Base-by-base conservation (phyloP, 1,139 yeast genomes). In the Zygoascus hellenicus region DNA sequence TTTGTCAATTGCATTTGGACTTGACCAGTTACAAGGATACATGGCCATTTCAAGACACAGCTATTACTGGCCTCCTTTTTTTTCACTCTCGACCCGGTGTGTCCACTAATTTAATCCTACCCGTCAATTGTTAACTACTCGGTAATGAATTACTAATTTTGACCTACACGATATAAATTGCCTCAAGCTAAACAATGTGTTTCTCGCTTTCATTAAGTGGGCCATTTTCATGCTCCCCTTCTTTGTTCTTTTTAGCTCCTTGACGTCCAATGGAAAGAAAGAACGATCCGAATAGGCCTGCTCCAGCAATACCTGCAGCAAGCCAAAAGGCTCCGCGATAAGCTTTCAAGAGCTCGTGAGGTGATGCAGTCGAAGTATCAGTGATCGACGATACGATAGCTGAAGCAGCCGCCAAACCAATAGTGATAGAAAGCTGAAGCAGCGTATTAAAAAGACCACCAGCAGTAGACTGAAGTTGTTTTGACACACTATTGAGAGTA, bases 401-500 rank as follows among this genome's bases (percentile, higher is more conserved):
- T 13, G 69, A 58, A 1, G 69, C 60, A 0, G 71, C 53, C 14
- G 74, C 73, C 2, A 72, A 54, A 1, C 75, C 75, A n/a, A 71
- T 60, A 1, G 74, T 60, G 0, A 67, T 60, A 33, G 70, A 58
- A 10, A 72, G 52, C 51, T 71, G 74, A 33, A 66, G 55, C 42
- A 67, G 58, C 2, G 75, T 72, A 51, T 72, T 72, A 53, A 72
- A 72, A 3, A 72, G 64, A 3, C 76, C 76, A 1, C 74, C 74
- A 1, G 76, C 76, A 9, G 75, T 60, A 36, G 72, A 66, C 48
- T 71, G 75, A 34, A 68, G 54, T 3, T 60, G 51, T 36, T 57
- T 59, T 32, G 66, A 65, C 13, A 72, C 74, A 0, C 74, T 62
- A 3, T 70, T 65, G 29, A 72, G 58, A 0, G 75, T 62, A 37